Evolutionary conservation across 257 asterid species (phyloP).

Genomic region (Asclepias syriaca): DNA sequence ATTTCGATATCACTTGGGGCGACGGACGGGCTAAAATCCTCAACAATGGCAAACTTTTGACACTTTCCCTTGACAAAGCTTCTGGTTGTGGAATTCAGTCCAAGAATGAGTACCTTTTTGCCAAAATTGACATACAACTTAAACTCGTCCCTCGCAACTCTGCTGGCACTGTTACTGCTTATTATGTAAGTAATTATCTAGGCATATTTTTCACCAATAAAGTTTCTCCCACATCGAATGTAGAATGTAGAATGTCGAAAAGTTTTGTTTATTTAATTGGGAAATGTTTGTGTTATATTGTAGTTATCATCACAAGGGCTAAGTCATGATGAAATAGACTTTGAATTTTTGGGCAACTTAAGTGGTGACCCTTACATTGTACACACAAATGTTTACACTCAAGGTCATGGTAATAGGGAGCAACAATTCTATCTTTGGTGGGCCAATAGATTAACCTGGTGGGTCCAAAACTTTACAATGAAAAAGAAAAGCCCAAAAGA

Average conservation of each 20-base stretch:
- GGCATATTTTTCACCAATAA: too few relatives aligned
- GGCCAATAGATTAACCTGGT: too few relatives aligned
- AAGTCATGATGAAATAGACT: constrained; percentile 41
- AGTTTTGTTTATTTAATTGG: neutral
- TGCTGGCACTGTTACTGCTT: constrained; percentile 38
- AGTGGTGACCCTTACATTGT: constrained; percentile 35
- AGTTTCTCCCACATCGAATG: too few relatives aligned
- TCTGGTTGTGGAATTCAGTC: constrained; percentile 29
- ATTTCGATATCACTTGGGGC: constrained; percentile 34
- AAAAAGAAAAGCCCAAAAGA: too few relatives aligned
- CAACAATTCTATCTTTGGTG: constrained; percentile 49
- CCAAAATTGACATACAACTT: constrained; percentile 29
- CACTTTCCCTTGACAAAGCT: constrained; percentile 21
- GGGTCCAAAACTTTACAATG: too few relatives aligned
- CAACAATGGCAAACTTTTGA: constrained; percentile 22
- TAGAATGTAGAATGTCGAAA: neutral
- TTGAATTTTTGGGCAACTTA: constrained; percentile 43
- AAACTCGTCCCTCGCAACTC: constrained; percentile 41
- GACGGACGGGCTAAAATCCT: constrained; percentile 28
- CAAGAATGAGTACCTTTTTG: constrained; percentile 34
- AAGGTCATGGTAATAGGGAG: constrained; percentile 36
- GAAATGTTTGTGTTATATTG: neutral
- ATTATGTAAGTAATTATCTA: constrained; percentile 29
- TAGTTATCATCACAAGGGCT: constrained; percentile 42
- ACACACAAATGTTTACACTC: constrained; percentile 41